phyloP scores from a whole-genome alignment of 2,329 filamentous ascomycete genomes.

The Lanzia echinophila region DNA sequence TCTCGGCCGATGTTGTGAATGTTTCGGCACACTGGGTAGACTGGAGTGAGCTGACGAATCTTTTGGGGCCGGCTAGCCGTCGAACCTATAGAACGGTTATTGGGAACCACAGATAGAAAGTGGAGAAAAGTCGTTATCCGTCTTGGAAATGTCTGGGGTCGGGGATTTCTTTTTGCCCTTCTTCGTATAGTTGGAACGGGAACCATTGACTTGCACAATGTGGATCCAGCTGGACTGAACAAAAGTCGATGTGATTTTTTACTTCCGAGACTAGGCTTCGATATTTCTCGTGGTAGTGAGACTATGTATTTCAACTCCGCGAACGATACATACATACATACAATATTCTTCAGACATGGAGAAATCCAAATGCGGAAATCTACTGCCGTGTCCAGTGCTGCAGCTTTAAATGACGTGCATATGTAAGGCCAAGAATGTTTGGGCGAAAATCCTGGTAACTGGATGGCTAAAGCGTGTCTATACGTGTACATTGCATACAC shows the following conservation, averaged over 20 bases:
- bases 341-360: neutral
- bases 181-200: neutral
- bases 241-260: neutral
- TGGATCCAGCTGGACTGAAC: no score
- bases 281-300: neutral
- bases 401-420: neutral
- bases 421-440: neutral
- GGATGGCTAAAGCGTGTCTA: conserved; percentile 8
- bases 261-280: neutral
- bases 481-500: neutral
- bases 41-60: neutral
- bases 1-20: neutral
- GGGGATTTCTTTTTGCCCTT: neutral
- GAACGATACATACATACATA: neutral
- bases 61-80: neutral
- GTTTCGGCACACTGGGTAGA: neutral
- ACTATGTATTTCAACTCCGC: neutral
- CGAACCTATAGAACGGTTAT: neutral
- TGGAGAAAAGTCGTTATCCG: neutral
- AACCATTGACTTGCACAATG: no score
- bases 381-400: neutral
- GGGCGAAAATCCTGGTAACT: neutral
- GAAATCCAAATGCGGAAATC: neutral
- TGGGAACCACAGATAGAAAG: neutral
- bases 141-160: neutral